phyloP scores from a whole-genome alignment of 2,329 filamentous ascomycete species.

The Aciculosporium take region DNA sequence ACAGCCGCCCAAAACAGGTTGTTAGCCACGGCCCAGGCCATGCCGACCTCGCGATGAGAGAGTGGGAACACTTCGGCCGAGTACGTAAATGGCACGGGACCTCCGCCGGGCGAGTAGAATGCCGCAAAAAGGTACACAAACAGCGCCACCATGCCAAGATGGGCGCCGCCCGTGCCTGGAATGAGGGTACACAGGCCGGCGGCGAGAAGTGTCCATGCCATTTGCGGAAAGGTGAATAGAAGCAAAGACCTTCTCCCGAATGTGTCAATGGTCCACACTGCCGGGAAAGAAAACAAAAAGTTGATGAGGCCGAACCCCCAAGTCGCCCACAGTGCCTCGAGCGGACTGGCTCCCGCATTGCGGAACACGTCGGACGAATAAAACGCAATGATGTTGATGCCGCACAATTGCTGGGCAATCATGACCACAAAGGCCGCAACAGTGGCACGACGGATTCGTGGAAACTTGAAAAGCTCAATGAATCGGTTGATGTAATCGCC shows the following conservation, averaged over 20 bases:
- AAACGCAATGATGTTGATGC: slow-evolving; percentile 61
- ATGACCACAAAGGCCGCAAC: slow-evolving; percentile 68
- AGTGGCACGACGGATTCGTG: slow-evolving; percentile 56
- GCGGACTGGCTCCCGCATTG: slow-evolving; percentile 39
- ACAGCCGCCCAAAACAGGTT: slow-evolving; percentile 48
- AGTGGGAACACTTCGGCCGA: slow-evolving; percentile 57
- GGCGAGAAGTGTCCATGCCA: slow-evolving; percentile 26
- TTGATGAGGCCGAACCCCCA: slow-evolving; percentile 45
- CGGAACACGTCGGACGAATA: slow-evolving; percentile 53
- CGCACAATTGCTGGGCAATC: slow-evolving; percentile 62
- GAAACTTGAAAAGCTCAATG: slow-evolving; percentile 52
- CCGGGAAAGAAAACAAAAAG: slow-evolving; percentile 43
- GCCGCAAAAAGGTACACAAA: slow-evolving; percentile 43
- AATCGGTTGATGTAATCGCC: slow-evolving; percentile 49
- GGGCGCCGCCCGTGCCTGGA: slow-evolving; percentile 19
- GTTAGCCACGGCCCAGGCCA: slow-evolving; percentile 55
- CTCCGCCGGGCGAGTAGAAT: slow-evolving; percentile 41
- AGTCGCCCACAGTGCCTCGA: slow-evolving; percentile 43
- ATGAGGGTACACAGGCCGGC: slow-evolving; percentile 38
- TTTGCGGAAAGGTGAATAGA: slow-evolving; percentile 28
- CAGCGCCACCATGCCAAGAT: slow-evolving; percentile 34
- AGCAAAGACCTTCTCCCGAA: slow-evolving; percentile 39
- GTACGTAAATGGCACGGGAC: slow-evolving; percentile 54
- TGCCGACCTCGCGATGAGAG: slow-evolving; percentile 56
- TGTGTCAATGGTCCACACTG: slow-evolving; percentile 44